A percentile compares a stretch with the other conserved stretches of the same genome.
These are phyloP conservation scores for Mycena sanguinolenta DNA, from an alignment of 768 basidiomycete genomes.

Conservation along the genomic window DNA sequence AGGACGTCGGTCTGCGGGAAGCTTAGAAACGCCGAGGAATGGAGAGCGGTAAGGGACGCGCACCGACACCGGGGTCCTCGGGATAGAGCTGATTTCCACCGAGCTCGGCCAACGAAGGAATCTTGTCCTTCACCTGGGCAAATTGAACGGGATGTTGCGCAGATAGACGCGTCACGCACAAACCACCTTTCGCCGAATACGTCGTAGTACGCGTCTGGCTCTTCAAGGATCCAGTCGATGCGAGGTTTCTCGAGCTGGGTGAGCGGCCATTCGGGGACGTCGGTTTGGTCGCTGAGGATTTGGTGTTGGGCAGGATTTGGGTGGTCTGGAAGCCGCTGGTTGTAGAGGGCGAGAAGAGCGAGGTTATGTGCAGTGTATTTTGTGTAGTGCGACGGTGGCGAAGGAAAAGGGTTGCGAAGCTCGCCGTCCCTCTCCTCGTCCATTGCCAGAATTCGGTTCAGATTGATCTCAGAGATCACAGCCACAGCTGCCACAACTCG, in stretches of 20 bases:
- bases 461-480: not conserved
- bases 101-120: constrained; percentile 84
- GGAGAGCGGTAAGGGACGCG: constrained; percentile 34
- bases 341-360: constrained; percentile 72
- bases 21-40: constrained; percentile 4
- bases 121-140: constrained; percentile 81
- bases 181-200: constrained; percentile 93
- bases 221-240: constrained; percentile 92
- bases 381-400: constrained; percentile 87
- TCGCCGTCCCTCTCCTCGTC: constrained; percentile 84
- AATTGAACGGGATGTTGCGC: constrained; percentile 29
- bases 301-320: constrained; percentile 68
- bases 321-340: constrained; percentile 63
- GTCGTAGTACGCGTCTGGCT: constrained; percentile 77
- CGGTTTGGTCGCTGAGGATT: constrained; percentile 75
- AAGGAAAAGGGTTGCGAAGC: constrained; percentile 89
- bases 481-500: too few species aligned
- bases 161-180: constrained; percentile 62
- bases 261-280: constrained; percentile 85
- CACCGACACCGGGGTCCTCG: constrained; percentile 76
- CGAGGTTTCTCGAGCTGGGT: constrained; percentile 86
- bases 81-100: constrained; percentile 89
- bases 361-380: constrained; percentile 85
- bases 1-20: constrained; percentile 76
- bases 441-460: constrained; percentile 44